Evolutionary conservation across 2,329 filamentous ascomycete genomes (phyloP).

Genomic region (Calonectria pteridis): DNA sequence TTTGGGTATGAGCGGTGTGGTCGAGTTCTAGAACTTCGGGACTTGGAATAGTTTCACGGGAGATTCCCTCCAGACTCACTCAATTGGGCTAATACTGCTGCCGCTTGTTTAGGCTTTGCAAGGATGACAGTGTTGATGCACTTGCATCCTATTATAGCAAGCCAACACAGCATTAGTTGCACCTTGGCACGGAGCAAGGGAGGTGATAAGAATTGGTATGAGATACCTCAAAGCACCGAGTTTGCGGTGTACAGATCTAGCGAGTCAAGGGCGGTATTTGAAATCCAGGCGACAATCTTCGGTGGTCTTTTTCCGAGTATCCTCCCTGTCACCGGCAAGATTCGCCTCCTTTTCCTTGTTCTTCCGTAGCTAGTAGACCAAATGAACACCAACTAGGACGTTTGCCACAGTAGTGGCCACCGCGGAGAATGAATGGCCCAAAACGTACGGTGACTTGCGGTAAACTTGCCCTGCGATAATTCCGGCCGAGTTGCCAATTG

Average conservation of each 20-base stretch:
- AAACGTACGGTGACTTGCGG: conserved; percentile 37
- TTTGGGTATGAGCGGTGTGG: background rate
- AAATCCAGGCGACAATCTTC: background rate
- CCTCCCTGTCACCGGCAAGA: background rate
- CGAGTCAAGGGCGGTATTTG: background rate
- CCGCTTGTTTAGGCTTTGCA: background rate
- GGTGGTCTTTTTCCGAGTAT: background rate
- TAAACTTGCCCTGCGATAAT: conserved; percentile 53
- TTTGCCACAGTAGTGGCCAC: background rate
- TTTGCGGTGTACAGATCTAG: background rate
- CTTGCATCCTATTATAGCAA: background rate
- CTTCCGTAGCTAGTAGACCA: background rate
- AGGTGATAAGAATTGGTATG: background rate
- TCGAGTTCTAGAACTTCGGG: background rate
- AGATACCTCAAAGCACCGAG: background rate
- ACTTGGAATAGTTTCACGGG: background rate
- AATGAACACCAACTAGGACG: background rate
- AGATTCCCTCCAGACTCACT: background rate
- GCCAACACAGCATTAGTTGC: background rate
- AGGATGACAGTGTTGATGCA: background rate
- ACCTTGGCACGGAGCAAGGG: background rate
- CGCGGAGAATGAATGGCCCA: background rate
- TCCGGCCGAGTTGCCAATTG: conserved; percentile 45
- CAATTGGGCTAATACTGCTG: background rate
- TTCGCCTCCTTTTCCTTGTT: background rate